Conservation (phyloP, 371 early-diverging fungal genomes). For the Sporodiniella umbellata region DNA sequence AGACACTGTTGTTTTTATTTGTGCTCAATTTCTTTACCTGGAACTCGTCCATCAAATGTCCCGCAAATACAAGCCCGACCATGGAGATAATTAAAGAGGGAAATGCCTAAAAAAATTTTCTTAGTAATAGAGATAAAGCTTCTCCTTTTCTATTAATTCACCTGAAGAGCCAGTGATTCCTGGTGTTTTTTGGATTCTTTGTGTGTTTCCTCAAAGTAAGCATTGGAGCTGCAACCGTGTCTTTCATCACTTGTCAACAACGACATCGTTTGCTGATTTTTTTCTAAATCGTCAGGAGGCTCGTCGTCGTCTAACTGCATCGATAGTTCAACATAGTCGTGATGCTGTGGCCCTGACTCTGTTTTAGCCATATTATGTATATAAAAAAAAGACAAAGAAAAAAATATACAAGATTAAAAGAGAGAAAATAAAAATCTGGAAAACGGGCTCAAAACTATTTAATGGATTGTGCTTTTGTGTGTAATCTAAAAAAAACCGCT, state of each 20-base stretch:
- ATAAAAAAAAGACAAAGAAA: too few relatives aligned
- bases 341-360: too few relatives aligned
- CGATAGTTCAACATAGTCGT: conserved; percentile 18
- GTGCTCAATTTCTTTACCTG: conserved; percentile 56
- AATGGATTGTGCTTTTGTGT: too few relatives aligned
- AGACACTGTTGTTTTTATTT: too few relatives aligned
- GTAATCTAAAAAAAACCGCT: too few relatives aligned
- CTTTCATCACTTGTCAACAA: neutral
- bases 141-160: neutral
- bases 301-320: conserved; percentile 13
- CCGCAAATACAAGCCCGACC: conserved; percentile 70
- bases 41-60: conserved; percentile 63
- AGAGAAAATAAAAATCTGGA: too few relatives aligned
- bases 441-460: too few relatives aligned
- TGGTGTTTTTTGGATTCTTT: neutral
- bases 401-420: too few relatives aligned
- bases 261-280: neutral
- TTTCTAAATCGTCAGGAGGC: conserved; percentile 6
- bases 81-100: conserved; percentile 73
- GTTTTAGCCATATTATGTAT: too few relatives aligned
- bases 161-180: neutral
- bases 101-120: conserved; percentile 44
- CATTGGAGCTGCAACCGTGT: neutral
- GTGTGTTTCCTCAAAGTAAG: conserved; percentile 1
- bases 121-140: neutral